phyloP scores from a whole-genome alignment of 805 yeast species.

The Wickerhamomyces chaumierensis region DNA sequence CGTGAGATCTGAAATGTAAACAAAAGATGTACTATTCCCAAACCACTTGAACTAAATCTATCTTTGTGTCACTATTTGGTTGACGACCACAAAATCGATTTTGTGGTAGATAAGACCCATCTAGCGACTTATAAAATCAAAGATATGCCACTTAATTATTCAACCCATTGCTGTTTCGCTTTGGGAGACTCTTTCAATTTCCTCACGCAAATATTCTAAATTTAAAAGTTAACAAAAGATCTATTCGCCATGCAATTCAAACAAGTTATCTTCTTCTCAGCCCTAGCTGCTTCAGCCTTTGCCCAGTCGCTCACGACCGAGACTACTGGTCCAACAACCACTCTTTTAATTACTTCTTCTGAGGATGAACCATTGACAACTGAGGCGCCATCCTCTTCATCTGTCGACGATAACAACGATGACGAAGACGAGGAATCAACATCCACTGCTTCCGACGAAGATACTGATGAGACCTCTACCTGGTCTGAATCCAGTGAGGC shows the following conservation, averaged over 20 bases:
- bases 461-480: neutral
- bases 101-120: neutral
- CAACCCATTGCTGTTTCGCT: neutral
- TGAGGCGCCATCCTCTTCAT: neutral
- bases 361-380: neutral
- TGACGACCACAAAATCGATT: constrained; percentile 1
- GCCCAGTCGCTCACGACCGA: constrained; percentile 7
- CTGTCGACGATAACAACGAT: no score
- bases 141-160: no score
- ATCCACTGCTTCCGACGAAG: neutral
- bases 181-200: neutral
- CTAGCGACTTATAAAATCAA: no score
- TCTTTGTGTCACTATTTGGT: neutral
- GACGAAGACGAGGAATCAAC: neutral
- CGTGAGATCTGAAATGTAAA: no score
- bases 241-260: constrained; percentile 5
- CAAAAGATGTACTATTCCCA: no score
- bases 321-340: neutral
- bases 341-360: no score
- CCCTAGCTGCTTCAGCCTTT: constrained; percentile 16
- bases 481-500: neutral
- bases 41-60: no score
- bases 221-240: neutral
- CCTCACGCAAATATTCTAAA: neutral
- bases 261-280: constrained; percentile 5